Base-by-base conservation (phyloP, 805 yeast species). In the Priceomyces haplophilus region DNA sequence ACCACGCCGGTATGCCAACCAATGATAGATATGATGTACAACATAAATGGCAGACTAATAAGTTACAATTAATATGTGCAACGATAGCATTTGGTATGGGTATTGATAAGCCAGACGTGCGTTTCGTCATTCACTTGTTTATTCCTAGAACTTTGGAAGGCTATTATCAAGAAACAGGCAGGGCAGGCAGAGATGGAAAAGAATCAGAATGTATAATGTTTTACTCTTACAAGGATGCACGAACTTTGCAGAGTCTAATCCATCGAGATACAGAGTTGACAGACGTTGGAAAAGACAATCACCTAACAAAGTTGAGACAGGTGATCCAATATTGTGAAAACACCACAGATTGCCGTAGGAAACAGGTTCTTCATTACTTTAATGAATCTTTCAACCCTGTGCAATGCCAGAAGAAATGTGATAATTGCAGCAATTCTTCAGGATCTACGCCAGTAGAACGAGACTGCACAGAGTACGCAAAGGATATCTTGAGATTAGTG, bases 81-180 rank as follows among this genome's bases (percentile, higher is more conserved):
- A 93, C 99, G 0, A 85, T 93, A 54, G 99, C 99, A 0, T 93
- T 93, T 73, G 99, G 99, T 20, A 93, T 93, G 99, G 99, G 99
- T 37, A 91, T 93, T 43, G 99, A 93, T 65, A 93, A 93, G 61
- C 86, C 97, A 0, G 95, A 93, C 63, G 99, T 93, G 10, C 71
- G 99, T 37, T 90, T 76, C 67, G 98, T 93, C 3, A 80, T 88
- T 33, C 99, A 93, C 65, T 73, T 84, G 49, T 86, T 93, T 4
- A 66, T 93, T 19, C 97, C 99, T 0, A 70, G 97, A 54, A 87
- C 88, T 41, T 69, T 93, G 49, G 99, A 93, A 64, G 98, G 97
- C 0, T 93, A 93, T 61, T 93, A 93, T 56, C 99, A 93, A 63
- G 99, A 93, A 61, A 90, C 98, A 1, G 99, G 99, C 6, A 80